A percentile compares a stretch with the other conserved stretches of the same genome.
phyloP scores from a whole-genome alignment of 164 flowering plant genomes.

The Houttuynia cordata region DNA sequence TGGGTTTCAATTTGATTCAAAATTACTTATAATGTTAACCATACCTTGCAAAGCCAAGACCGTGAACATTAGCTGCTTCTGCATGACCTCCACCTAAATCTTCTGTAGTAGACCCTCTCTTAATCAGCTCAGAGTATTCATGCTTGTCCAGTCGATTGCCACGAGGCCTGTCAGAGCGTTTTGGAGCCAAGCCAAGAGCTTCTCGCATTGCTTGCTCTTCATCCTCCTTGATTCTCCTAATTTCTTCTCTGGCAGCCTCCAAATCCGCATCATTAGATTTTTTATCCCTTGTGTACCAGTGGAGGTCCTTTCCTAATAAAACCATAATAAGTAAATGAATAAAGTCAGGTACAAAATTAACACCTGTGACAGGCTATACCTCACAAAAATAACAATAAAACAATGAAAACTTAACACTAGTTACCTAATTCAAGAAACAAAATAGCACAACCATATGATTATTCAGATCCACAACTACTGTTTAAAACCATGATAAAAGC shows the following conservation, averaged over 20 bases:
- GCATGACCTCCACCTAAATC: conserved; percentile 86
- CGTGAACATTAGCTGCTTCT: conserved; percentile 83
- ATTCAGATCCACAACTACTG: too few species aligned
- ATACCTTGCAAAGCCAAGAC: conserved; percentile 84
- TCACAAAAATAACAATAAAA: too few species aligned
- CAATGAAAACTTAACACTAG: too few species aligned
- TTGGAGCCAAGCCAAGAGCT: conserved; percentile 96
- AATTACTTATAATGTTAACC: neutral
- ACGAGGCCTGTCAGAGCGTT: conserved; percentile 46
- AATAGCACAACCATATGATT: too few species aligned
- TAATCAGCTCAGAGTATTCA: conserved; percentile 80
- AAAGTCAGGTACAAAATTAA: too few species aligned
- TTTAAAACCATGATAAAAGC: too few species aligned
- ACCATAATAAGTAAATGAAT: neutral
- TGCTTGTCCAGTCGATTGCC: conserved; percentile 90
- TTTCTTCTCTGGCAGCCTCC: conserved; percentile 78
- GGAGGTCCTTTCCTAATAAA: conserved; percentile 73
- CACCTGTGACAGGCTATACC: too few species aligned
- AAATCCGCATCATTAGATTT: conserved; percentile 22
- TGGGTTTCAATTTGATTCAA: too few species aligned
- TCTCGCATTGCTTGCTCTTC: conserved; percentile 97
- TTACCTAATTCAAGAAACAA: too few species aligned
- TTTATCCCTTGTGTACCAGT: conserved; percentile 79
- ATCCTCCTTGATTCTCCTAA: conserved; percentile 72
- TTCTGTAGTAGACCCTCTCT: conserved; percentile 87